phyloP scores from a whole-genome alignment of 2,329 filamentous ascomycete genomes.

The Trichophyton verrucosum region DNA sequence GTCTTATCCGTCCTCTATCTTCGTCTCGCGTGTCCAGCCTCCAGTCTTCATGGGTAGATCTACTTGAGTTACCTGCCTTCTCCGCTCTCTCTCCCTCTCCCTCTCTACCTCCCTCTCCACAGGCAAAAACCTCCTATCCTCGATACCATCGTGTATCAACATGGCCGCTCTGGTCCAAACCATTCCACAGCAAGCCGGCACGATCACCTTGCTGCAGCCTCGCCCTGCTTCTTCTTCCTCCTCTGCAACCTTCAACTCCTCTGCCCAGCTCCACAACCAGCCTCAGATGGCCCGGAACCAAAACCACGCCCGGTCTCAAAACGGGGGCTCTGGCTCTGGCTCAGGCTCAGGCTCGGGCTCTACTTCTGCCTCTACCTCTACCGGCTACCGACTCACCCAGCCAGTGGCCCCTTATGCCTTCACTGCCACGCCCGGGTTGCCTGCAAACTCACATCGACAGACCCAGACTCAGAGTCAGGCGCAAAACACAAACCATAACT shows the following conservation, averaged over 20 bases:
- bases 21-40: neutral
- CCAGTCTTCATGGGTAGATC: neutral
- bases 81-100: neutral
- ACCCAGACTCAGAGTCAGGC: conserved; percentile 35
- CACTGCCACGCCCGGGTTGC: conserved; percentile 53
- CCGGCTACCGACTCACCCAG: conserved; percentile 26
- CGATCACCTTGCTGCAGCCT: conserved; percentile 63
- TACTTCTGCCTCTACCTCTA: neutral
- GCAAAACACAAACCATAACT: conserved; percentile 29
- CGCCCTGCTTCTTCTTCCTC: conserved; percentile 53
- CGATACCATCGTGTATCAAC: conserved; percentile 26
- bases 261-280: conserved; percentile 19
- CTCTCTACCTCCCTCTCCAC: neutral
- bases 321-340: conserved; percentile 21
- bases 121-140: neutral
- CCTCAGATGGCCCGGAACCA: conserved; percentile 22
- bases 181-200: conserved; percentile 61
- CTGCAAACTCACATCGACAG: conserved; percentile 42
- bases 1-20: neutral
- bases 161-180: conserved; percentile 82
- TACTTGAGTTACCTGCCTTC: neutral
- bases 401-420: conserved; percentile 69
- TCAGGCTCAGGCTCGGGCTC: too few relatives aligned
- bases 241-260: conserved; percentile 19
- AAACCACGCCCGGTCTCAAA: conserved; percentile 31